Base-by-base conservation (phyloP, 2,329 filamentous ascomycete genomes). In the Fusarium beomiforme region DNA sequence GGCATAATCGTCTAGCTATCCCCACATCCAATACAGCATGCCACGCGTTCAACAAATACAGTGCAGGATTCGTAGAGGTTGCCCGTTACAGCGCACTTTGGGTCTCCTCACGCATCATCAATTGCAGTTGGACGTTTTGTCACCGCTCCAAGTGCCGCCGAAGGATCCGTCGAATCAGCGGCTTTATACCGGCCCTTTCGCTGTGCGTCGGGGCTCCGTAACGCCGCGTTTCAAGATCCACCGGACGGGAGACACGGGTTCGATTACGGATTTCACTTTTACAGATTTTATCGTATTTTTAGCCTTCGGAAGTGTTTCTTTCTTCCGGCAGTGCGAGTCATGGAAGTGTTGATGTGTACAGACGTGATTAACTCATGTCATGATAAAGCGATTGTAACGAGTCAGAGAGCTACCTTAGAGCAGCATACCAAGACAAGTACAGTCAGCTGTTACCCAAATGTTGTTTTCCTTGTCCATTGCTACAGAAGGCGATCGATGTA, bases 21-120 rank as follows among this genome's bases (percentile, higher is more conserved):
- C 9, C 55, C 64, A 72, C 60, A 69, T 55, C 64, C 42, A 67
- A 62, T 60, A 50, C 64, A 16, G 64, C 59, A 47, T 71, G 64
- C 68, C 69, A 71, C 69, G 69, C 69, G 69, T 71, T 69, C 69
- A 65, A 44, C 47, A 59, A 54, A 61, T 64, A 71, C 68, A 65
- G 68, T 69, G 68, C 64, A 72, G 69, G 56, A 61, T 66, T 44
- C 49, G 46, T 44, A 41, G 53, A 50, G 34, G 39, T 31, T 23
- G 42, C 47, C 51, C 37, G 59, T 51, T 60, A 42, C 50, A 36
- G 51, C 24, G 8, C n/a, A 24, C 36, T 41, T 21, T 24, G 29
- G 43, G 29, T 41, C 21, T 24, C 24, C 19, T n/a, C 14, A 34
- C 34, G n/a, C 58, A 19, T 34, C 7, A n/a, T n/a, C n/a, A n/a